Base-by-base conservation (phyloP, 345 rosid genomes). In the Sonneratia caseolaris region DNA sequence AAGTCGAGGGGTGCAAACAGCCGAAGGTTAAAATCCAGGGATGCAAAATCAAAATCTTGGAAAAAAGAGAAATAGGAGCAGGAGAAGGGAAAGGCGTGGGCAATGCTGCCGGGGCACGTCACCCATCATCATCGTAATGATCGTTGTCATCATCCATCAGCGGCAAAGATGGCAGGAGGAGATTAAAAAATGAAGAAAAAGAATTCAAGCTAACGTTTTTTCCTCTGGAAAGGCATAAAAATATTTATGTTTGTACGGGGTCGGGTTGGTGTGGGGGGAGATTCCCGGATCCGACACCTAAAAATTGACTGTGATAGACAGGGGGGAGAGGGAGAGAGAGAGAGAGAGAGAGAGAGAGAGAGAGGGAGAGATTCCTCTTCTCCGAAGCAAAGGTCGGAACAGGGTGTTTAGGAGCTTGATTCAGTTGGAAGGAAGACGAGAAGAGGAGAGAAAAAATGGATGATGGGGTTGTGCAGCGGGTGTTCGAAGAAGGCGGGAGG, bases 381-480 rank as follows among this genome's bases (percentile, higher is more conserved):
- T 9, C 38, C 18, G 37, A 62, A 62, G 66, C 19, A 24, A 62
- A n/a, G 3, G 37, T 1, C 15, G 13, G 35, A n/a, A 57, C 12
- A 13, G 32, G 66, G 12, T 27, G 32, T 57, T 22, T 3, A 19
- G 6, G 66, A 35, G 38, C 66, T 62, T 59, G 66, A 62, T 62
- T 62, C 66, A 35, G 37, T 24, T 57, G 1, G 45, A 4, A 42
- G 64, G 21, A 21, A 7, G 3, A 73, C 15, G n/a, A 21, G 5
- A 11, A 72, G 11, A 55, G 72, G 11, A 62, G 73, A 62, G 35
- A 64, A 22, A 27, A 40, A 72, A 69, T 92, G 99, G 98, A 95
- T 55, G 90, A 95, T 76, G 99, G 88, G 65, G 94, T 95, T 65
- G 96, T 95, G 47, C 97, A 95, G 83, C 87, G 98, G 77, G 94